Conservation (phyloP, 192 early-diverging fungal genomes). For the Gonapodya prolifera region DNA sequence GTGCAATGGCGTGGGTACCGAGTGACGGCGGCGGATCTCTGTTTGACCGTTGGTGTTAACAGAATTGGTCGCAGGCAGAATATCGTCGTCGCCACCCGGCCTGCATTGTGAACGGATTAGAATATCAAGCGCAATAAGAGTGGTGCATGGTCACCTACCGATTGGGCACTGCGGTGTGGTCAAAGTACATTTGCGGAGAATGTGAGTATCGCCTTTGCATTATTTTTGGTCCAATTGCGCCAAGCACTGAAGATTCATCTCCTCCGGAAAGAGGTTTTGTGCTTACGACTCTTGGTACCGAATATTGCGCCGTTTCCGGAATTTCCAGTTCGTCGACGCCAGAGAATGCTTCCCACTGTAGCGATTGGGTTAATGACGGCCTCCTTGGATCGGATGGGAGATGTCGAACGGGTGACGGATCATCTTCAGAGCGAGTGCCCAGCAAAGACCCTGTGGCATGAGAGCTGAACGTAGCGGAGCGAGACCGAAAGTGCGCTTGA, state of each 20-base stretch:
- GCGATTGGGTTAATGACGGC: background rate
- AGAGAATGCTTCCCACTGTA: background rate
- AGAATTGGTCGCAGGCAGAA: background rate
- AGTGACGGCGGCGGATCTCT: conserved; percentile 3
- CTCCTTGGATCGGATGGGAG: background rate
- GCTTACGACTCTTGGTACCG: background rate
- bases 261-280: background rate
- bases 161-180: background rate
- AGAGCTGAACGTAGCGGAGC: background rate
- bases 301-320: background rate
- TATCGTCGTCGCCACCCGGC: conserved; percentile 3
- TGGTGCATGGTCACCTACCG: background rate
- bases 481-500: background rate
- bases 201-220: background rate
- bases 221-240: background rate
- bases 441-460: background rate
- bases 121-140: background rate
- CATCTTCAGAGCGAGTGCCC: background rate
- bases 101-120: background rate
- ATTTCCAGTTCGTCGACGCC: background rate
- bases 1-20: background rate
- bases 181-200: background rate
- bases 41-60: background rate
- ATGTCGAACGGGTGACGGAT: background rate
- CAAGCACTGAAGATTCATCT: background rate